Evolutionary conservation across 768 basidiomycete species (phyloP).

Genomic region (Lactarius indigo): DNA sequence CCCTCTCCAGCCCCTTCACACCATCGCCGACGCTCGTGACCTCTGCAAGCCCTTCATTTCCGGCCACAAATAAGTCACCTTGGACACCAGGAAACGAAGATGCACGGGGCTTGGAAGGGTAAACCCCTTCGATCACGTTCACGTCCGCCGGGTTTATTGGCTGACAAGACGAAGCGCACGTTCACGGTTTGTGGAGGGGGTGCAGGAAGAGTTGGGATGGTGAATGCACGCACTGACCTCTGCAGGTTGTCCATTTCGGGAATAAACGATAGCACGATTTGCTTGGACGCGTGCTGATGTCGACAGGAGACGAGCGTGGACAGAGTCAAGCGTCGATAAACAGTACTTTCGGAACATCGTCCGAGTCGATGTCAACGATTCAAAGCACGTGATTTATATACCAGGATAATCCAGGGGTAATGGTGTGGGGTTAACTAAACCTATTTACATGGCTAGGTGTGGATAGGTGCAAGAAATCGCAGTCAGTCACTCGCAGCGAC

Average conservation of each 20-base stretch:
- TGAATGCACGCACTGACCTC: slow-evolving; percentile 53
- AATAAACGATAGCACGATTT: slow-evolving; percentile 67
- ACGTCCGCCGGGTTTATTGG: slow-evolving; percentile 82
- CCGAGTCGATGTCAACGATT: neutral
- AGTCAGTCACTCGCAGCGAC: neutral
- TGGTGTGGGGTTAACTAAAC: no score
- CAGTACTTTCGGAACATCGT: slow-evolving; percentile 9
- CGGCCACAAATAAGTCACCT: slow-evolving; percentile 53
- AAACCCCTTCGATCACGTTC: slow-evolving; percentile 81
- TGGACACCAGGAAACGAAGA: slow-evolving; percentile 35
- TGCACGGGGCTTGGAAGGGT: slow-evolving; percentile 58
- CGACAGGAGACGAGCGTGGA: slow-evolving; percentile 25
- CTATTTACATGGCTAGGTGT: neutral
- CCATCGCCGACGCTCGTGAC: slow-evolving; percentile 58
- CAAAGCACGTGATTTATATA: no score
- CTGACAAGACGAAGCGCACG: slow-evolving; percentile 61
- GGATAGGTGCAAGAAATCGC: neutral
- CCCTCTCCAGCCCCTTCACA: slow-evolving; percentile 44
- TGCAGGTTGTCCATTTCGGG: slow-evolving; percentile 54
- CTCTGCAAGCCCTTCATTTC: slow-evolving; percentile 74
- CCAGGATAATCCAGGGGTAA: no score
- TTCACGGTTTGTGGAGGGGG: slow-evolving; percentile 60
- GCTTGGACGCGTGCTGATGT: slow-evolving; percentile 33
- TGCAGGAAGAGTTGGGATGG: slow-evolving; percentile 48
- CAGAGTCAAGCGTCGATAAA: neutral